Evolutionary conservation across 495 filamentous ascomycete species (phyloP), one percentile per base, ranked within the genome.

Genomic region (Penicillium fimorum): DNA sequence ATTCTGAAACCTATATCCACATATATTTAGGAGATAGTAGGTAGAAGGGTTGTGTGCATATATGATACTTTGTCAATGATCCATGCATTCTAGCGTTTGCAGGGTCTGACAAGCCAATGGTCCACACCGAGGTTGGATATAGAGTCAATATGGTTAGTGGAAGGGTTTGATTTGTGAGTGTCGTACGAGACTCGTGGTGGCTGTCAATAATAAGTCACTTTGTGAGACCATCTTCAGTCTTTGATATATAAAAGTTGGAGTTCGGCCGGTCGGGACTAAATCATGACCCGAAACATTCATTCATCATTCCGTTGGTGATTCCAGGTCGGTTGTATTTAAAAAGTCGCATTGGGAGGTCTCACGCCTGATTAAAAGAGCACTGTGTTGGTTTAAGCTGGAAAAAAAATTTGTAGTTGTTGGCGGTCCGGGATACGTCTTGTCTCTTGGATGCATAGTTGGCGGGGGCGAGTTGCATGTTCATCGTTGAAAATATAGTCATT

Each of bases 261-360:
- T 49, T 20, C 10, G 18, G 38, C 38, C 24, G n/a, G n/a, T 46
- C 18, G 42, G 18, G 29, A n/a, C 30, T 24, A 15, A 4, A 5
- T 15, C 51, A 45, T 45, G 43, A 24, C 10, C 52, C 41, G 52
- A 54, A 44, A 54, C 52, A 54, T 46, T 15, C n/a, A 29, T 27
- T 29, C 15, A 18, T 29, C 22, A 11, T 47, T 18, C 33, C 22
- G 35, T 24, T 29, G 15, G 35, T 29, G 4, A 35, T 7, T 35
- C 20, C 1, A 7, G 4, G 15, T 47, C 33, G 15, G 52, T 47
- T 22, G 3, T 37, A 22, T 54, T 54, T 18, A 33, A 37, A 37
- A 54, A 54, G 20, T 35, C 11, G 3, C 5, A 25, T 15, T 38
- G 13, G 15, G 6, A 15, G 27, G 24, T n/a, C 15, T n/a, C 25